Base-by-base conservation (phyloP, 768 basidiomycete genomes). In the Wakefieldia striispora region DNA sequence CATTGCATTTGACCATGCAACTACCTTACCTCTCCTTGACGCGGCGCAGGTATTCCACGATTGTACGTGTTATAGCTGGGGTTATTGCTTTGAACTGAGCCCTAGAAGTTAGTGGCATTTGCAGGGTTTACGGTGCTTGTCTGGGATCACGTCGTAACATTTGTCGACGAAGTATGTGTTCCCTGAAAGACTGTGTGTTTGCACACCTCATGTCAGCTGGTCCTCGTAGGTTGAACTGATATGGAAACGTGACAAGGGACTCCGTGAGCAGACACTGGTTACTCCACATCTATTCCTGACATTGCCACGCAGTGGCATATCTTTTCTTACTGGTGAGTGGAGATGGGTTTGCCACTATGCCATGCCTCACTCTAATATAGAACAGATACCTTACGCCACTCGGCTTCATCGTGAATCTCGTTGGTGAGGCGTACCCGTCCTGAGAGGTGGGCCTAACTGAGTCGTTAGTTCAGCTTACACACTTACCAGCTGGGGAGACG, bases 311-410 rank as follows among this genome's bases (percentile, higher is more conserved):
- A 74, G 73, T 66, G 42, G 50, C 55, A 17, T 72, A 57, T 29
- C 56, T 75, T 26, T 75, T 75, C 50, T 55, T 73, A 14, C 19
- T 75, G 29, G 74, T 74, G 55, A 41, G 71, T 51, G 2, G 8
- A 37, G 35, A 36, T 3, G 16, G 13, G 4, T 29, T 35, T 40
- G 10, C 29, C 29, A 27, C 16, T 19, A 29, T 26, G 6, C 49
- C 9, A 6, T 7, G 19, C 41, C 29, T 45, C 40, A 52, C n/a
- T 1, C 33, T 5, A 13, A 34, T 29, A 36, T 44, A 85, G 82
- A 85, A 84, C 56, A 78, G 83, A 21, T 86, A 86, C 56, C 64
- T 84, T 17, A 83, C 79, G 0, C 83, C 83, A 0, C 65, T 84
- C 3, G 80, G 79, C 1, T 85, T 86, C 58, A 75, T 83, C 16